Evolutionary conservation across 805 yeast species (phyloP), one percentile per base, ranked within the genome.

Genomic region (Myxozyma nipponensis): DNA sequence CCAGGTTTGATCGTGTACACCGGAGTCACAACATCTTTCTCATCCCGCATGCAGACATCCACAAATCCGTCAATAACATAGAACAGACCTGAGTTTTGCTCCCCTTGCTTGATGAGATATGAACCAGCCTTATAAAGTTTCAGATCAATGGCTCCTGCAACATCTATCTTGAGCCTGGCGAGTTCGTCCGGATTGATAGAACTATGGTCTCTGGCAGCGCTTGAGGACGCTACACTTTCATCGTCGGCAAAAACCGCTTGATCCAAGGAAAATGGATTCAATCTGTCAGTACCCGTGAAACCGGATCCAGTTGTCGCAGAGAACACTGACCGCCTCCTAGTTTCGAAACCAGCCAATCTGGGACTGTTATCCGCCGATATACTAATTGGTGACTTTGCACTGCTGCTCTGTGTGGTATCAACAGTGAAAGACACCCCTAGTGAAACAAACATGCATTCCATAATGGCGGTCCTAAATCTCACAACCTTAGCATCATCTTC

Each of bases 41-140:
- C 47, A 47, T 54, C 47, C 45, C 61, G 55, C 57, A 76, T 76
- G 4, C 73, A 70, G 0, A 88, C 86, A 39, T 84, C 88, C 34
- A 91, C 68, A 3, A 73, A 61, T 1, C 98, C 98, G 48, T 83
- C 84, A 44, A 91, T 77, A 3, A 91, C 82, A 62, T 84, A 91
- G 63, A 74, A 87, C 10, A 91, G 65, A 0, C 98, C 98, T 1
- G 82, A 78, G 42, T 83, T 79, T 43, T 76, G 74, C 13, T 81
- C 77, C 44, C 83, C 80, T 54, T 85, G 86, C 47, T 79, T 75
- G 9, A 85, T 78, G 1, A 91, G 60, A 1, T 72, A 72, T 1
- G 81, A 65, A 3, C 81, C 86, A 26, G 81, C 73, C 10, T 75
- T 69, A 51, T 74, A 72, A 56, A 70, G 75, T 52, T 77, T 69